Evolutionary conservation across 2,329 filamentous ascomycete genomes (phyloP).

Genomic region (Fulvia fulva): DNA sequence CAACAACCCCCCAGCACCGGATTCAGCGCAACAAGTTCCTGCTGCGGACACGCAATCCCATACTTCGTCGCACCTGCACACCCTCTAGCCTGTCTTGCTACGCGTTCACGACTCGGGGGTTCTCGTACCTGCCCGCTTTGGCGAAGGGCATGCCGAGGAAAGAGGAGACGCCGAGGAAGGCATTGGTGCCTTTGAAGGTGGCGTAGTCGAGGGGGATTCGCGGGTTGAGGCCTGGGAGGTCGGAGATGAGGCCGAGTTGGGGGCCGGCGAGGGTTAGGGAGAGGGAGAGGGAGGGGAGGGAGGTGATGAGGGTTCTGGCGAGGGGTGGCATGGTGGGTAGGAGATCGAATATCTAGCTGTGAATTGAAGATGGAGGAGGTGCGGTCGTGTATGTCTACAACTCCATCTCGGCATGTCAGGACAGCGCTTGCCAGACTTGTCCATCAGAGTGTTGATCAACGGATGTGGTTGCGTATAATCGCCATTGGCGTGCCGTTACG

Average conservation of each 20-base stretch:
- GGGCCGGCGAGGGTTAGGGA: neutral
- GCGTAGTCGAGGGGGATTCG: constrained; percentile 8
- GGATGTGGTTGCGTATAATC: neutral
- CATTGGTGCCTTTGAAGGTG: constrained; percentile 10
- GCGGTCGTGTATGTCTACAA: neutral
- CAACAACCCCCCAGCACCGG: constrained; percentile 7
- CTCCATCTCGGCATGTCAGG: neutral
- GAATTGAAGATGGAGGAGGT: neutral
- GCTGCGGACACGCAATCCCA: constrained; percentile 10
- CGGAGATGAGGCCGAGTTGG: neutral
- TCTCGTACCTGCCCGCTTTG: constrained; percentile 5
- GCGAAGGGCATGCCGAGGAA: constrained; percentile 17
- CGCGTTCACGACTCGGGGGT: constrained; percentile 5
- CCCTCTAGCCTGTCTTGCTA: constrained; percentile 7
- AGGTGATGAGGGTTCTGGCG: neutral
- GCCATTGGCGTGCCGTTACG: neutral
- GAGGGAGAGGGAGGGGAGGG: neutral
- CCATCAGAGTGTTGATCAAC: neutral
- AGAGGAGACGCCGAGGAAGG: neutral
- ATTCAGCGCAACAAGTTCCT: constrained; percentile 7
- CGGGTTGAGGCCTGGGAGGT: neutral
- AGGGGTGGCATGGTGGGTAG: neutral
- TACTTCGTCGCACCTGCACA: constrained; percentile 7
- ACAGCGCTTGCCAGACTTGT: neutral
- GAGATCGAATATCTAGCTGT: neutral